These are phyloP conservation scores for Phlebiopsis gigantea DNA, from an alignment of 768 basidiomycete genomes.

Conservation along the genomic window DNA sequence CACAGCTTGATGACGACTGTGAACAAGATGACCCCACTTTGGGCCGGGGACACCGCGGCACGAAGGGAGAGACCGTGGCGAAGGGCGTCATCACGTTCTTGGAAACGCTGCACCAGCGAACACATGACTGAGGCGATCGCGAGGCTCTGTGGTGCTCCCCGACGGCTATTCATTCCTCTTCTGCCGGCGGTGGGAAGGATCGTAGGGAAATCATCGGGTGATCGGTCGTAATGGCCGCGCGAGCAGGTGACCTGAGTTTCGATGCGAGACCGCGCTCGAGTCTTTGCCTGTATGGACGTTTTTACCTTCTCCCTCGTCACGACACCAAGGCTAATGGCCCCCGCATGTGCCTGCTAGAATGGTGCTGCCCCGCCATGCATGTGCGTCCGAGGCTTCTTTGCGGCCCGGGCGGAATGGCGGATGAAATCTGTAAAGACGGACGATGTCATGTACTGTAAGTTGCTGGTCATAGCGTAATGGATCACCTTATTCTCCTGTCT, in stretches of 20 bases:
- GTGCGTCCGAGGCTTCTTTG: neutral
- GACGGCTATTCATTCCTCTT: too few species aligned
- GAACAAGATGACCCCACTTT: constrained; percentile 4
- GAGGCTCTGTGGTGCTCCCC: too few species aligned
- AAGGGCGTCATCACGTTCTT: constrained; percentile 48
- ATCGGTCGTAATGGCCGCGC: neutral
- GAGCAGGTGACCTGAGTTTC: neutral
- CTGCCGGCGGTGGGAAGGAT: too few species aligned
- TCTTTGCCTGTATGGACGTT: neutral
- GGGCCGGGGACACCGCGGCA: constrained; percentile 16
- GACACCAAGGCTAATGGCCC: neutral
- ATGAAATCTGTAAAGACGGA: neutral
- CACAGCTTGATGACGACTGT: neutral
- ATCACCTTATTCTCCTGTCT: too few species aligned
- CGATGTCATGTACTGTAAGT: neutral
- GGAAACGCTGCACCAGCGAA: constrained; percentile 30
- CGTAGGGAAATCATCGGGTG: constrained; percentile 3
- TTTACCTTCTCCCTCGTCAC: neutral
- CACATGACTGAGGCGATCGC: constrained; percentile 8
- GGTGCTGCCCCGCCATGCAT: neutral
- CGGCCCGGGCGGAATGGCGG: constrained; percentile 1
- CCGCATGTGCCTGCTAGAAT: neutral
- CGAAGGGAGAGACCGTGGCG: constrained; percentile 27
- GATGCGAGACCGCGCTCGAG: neutral
- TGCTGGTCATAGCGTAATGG: neutral